Conservation (phyloP, 2,329 filamentous ascomycete species). For the Coniochaeta ligniaria region DNA sequence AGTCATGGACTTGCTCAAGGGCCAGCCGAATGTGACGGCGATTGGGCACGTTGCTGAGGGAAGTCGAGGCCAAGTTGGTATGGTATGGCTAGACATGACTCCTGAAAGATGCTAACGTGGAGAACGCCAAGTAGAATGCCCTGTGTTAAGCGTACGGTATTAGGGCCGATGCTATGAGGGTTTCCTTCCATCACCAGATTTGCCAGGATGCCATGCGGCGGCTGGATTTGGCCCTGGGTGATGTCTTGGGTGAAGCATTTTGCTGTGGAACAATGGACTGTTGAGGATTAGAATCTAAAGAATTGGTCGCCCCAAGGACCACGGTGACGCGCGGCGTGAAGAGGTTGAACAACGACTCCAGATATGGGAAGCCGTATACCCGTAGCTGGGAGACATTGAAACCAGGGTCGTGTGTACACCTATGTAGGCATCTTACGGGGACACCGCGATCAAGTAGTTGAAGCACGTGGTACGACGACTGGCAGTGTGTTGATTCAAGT, state of each 20-base stretch:
- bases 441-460: neutral
- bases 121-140: no score
- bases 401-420: neutral
- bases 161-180: neutral
- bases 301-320: neutral
- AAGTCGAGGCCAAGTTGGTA: neutral
- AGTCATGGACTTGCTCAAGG: neutral
- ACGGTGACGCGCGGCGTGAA: neutral
- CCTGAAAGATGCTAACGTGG: no score
- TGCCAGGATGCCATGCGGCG: neutral
- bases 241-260: neutral
- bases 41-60: neutral
- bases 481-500: neutral
- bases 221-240: neutral
- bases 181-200: neutral
- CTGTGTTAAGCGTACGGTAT: neutral
- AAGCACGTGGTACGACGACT: neutral
- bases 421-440: neutral
- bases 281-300: neutral
- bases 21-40: neutral
- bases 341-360: neutral
- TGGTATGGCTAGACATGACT: neutral
- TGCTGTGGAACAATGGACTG: neutral
- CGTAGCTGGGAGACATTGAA: neutral
- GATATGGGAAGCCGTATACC: neutral